A percentile compares a stretch with the other conserved stretches of the same genome.
Evolutionary conservation across 169 alveolate species (phyloP).

Genomic region (Plasmodium inui): DNA sequence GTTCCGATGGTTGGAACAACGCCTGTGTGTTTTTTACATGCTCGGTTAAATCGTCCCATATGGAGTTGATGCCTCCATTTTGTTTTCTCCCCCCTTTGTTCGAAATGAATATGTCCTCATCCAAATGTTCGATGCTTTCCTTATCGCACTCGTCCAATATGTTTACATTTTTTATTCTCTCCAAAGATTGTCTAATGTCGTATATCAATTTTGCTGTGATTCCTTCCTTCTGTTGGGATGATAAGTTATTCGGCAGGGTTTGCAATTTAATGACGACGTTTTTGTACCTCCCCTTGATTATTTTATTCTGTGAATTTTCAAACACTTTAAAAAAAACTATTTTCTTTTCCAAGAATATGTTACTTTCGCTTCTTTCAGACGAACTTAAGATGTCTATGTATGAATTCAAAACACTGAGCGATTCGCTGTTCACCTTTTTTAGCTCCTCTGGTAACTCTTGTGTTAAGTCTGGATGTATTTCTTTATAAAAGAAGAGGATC

Average conservation of each 20-base stretch:
- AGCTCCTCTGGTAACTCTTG: constrained; percentile 64
- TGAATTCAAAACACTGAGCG: constrained; percentile 72
- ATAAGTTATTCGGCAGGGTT: constrained; percentile 33
- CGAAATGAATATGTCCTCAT: background rate
- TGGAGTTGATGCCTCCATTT: constrained; percentile 18
- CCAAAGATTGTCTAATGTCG: constrained; percentile 56
- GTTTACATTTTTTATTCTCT: constrained; percentile 38
- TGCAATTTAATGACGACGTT: constrained; percentile 42
- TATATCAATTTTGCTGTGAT: constrained; percentile 59
- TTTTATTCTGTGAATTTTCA: constrained; percentile 64
- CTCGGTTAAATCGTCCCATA: constrained; percentile 68
- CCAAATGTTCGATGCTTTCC: constrained; percentile 13
- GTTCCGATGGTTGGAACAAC: constrained; percentile 65
- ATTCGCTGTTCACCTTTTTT: constrained; percentile 69
- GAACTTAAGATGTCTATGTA: constrained; percentile 63
- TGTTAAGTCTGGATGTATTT: constrained; percentile 75
- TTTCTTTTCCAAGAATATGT: constrained; percentile 55
- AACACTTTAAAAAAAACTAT: constrained; percentile 50
- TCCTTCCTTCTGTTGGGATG: constrained; percentile 53
- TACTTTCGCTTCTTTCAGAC: constrained; percentile 27
- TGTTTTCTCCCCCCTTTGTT: constrained; percentile 1
- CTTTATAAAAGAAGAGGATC: constrained; percentile 72
- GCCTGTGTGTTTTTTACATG: constrained; percentile 71
- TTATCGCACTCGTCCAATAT: constrained; percentile 20
- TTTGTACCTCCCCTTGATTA: constrained; percentile 68